Evolutionary conservation across 2,329 filamentous ascomycete species (phyloP).

Genomic region (Penicillium sp.): DNA sequence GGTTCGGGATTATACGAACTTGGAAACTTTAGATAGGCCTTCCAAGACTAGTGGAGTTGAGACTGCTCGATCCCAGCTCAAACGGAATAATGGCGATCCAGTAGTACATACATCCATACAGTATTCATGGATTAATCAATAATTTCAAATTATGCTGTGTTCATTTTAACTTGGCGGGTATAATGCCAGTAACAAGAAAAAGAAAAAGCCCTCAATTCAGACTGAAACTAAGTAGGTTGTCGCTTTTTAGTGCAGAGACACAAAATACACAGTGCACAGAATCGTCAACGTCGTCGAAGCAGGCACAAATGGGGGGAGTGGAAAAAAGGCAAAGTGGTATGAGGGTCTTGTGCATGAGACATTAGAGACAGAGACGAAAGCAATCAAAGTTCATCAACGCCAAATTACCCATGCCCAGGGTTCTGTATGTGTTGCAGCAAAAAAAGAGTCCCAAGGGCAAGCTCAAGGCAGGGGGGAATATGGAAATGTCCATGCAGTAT

Average conservation of each 20-base stretch:
- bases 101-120: no score
- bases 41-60: no score
- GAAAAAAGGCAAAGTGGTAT: not conserved
- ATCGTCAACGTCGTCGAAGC: conserved; percentile 2
- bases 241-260: conserved; percentile 1
- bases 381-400: conserved; percentile 21
- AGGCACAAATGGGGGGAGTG: not conserved
- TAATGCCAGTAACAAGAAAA: not conserved
- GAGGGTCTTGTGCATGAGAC: not conserved
- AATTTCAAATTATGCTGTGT: not conserved
- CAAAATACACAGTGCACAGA: not conserved
- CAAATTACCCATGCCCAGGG: conserved; percentile 33
- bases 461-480: not conserved
- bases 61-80: no score
- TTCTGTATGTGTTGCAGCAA: conserved; percentile 17
- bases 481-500: conserved; percentile 2
- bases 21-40: no score
- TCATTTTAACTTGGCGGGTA: not conserved
- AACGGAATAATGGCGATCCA: no score
- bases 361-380: not conserved
- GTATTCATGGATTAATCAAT: not conserved
- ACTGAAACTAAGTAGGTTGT: not conserved
- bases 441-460: not conserved
- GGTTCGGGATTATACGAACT: no score
- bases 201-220: not conserved